These are phyloP conservation scores for Myriosclerotinia duriaeana DNA, from an alignment of 2,329 filamentous ascomycete species.

Conservation along the genomic window DNA sequence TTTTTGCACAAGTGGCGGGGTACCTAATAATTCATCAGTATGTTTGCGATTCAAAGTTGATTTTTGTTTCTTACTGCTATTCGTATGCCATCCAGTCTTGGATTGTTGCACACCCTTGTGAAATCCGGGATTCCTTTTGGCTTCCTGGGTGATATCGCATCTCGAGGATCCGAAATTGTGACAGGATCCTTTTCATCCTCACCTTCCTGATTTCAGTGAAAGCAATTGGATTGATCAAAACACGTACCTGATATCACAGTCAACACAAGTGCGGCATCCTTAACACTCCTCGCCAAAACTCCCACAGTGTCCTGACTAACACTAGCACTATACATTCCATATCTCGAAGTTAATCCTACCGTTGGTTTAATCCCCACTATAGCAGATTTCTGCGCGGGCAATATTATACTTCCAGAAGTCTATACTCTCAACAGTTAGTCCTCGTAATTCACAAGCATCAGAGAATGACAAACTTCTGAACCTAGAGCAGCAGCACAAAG, in stretches of 20 bases:
- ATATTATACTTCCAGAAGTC: constrained; percentile 59
- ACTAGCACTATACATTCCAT: constrained; percentile 63
- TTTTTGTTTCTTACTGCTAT: constrained; percentile 4
- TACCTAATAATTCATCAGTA: constrained; percentile 4
- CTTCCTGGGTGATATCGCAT: neutral
- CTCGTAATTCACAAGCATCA: neutral
- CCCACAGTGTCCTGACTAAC: constrained; percentile 65
- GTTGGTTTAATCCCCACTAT: constrained; percentile 67
- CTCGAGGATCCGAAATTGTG: constrained; percentile 11
- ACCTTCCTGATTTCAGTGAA: neutral
- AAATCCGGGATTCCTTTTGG: neutral
- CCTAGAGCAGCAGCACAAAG: constrained; percentile 46
- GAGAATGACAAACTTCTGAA: constrained; percentile 49
- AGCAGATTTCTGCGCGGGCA: constrained; percentile 54
- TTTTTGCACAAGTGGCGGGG: constrained; percentile 14
- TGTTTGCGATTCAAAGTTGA: neutral
- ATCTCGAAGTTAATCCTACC: constrained; percentile 59
- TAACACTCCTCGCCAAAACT: constrained; percentile 47
- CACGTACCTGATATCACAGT: constrained; percentile 57
- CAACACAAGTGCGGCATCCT: constrained; percentile 62
- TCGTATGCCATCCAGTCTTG: constrained; percentile 8
- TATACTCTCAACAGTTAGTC: constrained; percentile 18
- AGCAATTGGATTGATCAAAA: neutral
- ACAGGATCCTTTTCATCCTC: constrained; percentile 11
- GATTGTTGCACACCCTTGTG: neutral